Evolutionary conservation across 768 basidiomycete species (phyloP), one percentile per base, ranked within the genome.

Genomic region (Calvatia gigantea): DNA sequence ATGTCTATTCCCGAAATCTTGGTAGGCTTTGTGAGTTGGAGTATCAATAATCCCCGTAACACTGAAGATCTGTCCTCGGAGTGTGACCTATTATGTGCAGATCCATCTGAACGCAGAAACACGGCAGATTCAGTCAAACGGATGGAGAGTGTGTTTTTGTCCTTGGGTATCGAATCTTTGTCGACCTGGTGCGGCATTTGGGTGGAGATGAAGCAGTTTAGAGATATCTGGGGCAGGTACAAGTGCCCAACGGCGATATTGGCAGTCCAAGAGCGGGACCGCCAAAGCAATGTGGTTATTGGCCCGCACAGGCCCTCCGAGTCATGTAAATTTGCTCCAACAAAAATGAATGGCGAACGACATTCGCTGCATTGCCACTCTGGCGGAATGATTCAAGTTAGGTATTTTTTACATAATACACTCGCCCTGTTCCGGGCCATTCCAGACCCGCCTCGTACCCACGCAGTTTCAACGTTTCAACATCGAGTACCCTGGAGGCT

Each of bases 1-100:
- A 97, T 75, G 53, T 87, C 86, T 55, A 99, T 94, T 63, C 85
- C 89, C 29, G 88, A 86, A 61, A 99, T 86, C 67, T 85, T 85
- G 51, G 85, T 94, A 0, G 94, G 85, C 67, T 96, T 96, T 28
- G 75, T 73, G 9, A 81, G 69, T 25, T 77, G 72, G 15, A 80
- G 65, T 1, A 81, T 80, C 52, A 89, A 72, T 12, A 91, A 67
- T 9, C 87, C 89, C 17, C 89, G 75, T 32, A 91, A 69, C 57
- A 86, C 69, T 4, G 88, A 82, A 1, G 79, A 79, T 15, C 67
- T 64, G 6, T 70, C 63, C 45, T 68, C 62, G 21, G 64, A 21
- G 29, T 37, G 53, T 14, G 47, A 63, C 4, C 60, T 58, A 39
- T 60, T 55, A 44, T 56, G 65, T 57, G 63, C 67, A 31, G 70